These are phyloP conservation scores for Solanum tarapatanum DNA, from an alignment of 257 asterid species.

Conservation along the genomic window DNA sequence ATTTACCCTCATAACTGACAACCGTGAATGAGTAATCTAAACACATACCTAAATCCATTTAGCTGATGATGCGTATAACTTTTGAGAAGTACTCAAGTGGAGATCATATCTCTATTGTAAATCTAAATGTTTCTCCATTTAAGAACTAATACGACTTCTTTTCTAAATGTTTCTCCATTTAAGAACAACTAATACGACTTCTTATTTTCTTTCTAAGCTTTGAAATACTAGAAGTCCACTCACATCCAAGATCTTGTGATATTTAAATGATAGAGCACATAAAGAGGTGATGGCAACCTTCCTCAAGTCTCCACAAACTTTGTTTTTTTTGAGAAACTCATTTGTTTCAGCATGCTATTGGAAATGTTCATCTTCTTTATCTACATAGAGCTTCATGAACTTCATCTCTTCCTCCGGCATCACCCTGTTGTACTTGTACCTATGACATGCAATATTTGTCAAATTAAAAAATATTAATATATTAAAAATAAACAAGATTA, in stretches of 20 bases:
- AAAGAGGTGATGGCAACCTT: not conserved
- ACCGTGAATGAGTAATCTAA: not conserved
- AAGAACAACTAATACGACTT: not conserved
- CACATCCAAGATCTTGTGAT: not conserved
- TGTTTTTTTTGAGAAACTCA: not conserved
- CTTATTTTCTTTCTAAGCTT: not conserved
- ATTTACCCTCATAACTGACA: not conserved
- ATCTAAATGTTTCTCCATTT: not conserved
- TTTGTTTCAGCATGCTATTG: not conserved
- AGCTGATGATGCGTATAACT: not conserved
- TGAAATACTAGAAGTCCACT: not conserved
- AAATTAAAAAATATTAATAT: not conserved
- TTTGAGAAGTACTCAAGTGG: not conserved
- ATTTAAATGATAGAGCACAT: not conserved
- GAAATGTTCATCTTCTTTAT: not conserved
- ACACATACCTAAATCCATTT: not conserved
- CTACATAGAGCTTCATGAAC: not conserved
- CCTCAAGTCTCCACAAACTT: not conserved
- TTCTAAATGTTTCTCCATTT: not conserved
- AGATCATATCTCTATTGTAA: not conserved
- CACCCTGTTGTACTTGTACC: not conserved
- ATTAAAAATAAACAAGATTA: not conserved
- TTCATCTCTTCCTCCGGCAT: not conserved
- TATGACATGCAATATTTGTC: not conserved
- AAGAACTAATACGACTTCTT: not conserved